Base-by-base conservation (phyloP, 2,329 filamentous ascomycete species). In the Neurospora sp. region DNA sequence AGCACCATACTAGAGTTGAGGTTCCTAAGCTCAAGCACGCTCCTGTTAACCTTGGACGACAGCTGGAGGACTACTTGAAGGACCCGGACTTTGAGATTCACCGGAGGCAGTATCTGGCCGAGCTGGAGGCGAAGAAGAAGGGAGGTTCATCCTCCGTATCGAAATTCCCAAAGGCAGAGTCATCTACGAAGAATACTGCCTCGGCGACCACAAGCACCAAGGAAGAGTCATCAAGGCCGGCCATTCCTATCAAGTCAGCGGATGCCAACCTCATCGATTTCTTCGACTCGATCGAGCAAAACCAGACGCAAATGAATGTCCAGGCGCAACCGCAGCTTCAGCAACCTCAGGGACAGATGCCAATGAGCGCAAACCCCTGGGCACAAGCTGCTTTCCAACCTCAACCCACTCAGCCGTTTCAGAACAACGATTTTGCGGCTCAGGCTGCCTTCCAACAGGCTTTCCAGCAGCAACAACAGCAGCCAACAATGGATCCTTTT, bases 21-120 rank as follows among this genome's bases (percentile, higher is more conserved):
- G 96, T 99, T 8, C 96, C 96, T 10, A 97, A 97, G 82, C 86
- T 99, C 74, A 98, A 97, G 82, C 96, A 99, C 79, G 96, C 96
- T 6, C 96, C 96, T 1, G 94, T 96, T 1, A 97, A 96, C 77
- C 82, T 99, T 68, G 92, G 92, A 17, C 90, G 90, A 36, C 93
- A 97, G 69, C 85, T 99, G 36, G 93, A 98, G 79, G 96, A 99
- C 75, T 98, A 99, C 77, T 83, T 99, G 66, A 90, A 94, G 73
- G 96, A 99, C 76, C 89, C 93, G 3, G 96, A 99, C 79, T 99
- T 99, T 76, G 96, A 99, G 75, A 87, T 94, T 69, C 96, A 98
- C 75, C 87, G 96, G 72, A 86, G 93, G 75, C 96, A 99, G 78
- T 99, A 97, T 77, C 82, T 98, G 67, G 92, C 92, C 1, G 92